phyloP scores from a whole-genome alignment of 352 stramenopile species.

The Globisporangium irregulare region DNA sequence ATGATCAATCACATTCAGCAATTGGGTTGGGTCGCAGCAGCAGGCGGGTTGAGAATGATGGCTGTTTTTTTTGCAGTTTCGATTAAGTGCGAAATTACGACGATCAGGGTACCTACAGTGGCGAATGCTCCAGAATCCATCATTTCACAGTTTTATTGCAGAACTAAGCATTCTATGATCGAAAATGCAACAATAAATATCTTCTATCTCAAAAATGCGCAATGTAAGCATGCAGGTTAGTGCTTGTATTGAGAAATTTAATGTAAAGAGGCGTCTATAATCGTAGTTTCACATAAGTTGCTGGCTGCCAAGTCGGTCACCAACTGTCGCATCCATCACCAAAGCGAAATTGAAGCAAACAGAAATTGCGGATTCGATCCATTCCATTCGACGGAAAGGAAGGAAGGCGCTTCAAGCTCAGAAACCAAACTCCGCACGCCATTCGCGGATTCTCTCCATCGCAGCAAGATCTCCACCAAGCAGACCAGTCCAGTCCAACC shows the following conservation, averaged over 20 bases:
- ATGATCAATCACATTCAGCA: not conserved
- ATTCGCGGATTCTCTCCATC: slow-evolving; percentile 4
- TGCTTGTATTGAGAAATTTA: not conserved
- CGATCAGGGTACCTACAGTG: not conserved
- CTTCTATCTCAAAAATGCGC: too few relatives aligned
- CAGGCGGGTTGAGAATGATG: not conserved
- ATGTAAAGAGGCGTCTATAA: not conserved
- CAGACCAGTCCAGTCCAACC: not conserved
- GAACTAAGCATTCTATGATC: not conserved
- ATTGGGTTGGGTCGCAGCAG: not conserved
- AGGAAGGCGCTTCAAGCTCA: slow-evolving; percentile 4
- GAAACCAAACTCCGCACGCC: not conserved
- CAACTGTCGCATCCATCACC: slow-evolving; percentile 9
- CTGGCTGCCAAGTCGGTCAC: not conserved
- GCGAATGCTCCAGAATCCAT: slow-evolving; percentile 2
- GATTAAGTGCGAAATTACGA: not conserved
- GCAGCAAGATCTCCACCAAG: slow-evolving; percentile 1
- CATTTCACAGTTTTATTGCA: not conserved
- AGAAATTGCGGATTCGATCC: not conserved
- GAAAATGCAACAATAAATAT: not conserved
- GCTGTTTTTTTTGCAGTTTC: slow-evolving; percentile 7
- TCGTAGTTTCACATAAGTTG: not conserved
- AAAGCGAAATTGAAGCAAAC: slow-evolving; percentile 5
- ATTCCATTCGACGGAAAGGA: not conserved
- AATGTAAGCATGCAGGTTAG: not conserved